Percentiles rank a stretch among this genome's conserved stretches.
Evolutionary conservation across 2,329 filamentous ascomycete genomes (phyloP).

Genomic region (Trichoderma atroviride): DNA sequence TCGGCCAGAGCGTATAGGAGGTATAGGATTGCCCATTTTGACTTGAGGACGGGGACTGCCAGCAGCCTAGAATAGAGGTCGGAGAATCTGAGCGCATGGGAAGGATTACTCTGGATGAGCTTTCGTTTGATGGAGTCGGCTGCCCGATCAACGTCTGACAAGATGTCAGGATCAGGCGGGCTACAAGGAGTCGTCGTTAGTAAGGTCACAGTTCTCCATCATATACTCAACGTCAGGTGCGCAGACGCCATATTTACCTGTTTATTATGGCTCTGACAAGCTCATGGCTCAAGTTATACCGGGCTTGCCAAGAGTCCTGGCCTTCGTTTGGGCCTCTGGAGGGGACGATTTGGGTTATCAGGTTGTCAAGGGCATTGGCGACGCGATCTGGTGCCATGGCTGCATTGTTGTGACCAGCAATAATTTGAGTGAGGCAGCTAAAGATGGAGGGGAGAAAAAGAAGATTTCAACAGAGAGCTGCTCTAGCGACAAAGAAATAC

Average conservation of each 20-base stretch:
- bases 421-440: neutral
- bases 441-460: neutral
- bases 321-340: conserved; percentile 62
- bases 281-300: conserved; percentile 64
- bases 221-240: neutral
- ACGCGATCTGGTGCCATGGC: conserved; percentile 68
- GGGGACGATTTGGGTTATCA: conserved; percentile 75
- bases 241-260: conserved; percentile 43
- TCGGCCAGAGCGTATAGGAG: conserved; percentile 84
- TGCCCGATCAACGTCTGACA: conserved; percentile 83
- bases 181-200: conserved; percentile 35
- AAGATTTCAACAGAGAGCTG: neutral
- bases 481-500: neutral
- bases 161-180: conserved; percentile 56
- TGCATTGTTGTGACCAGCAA: conserved; percentile 48
- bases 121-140: conserved; percentile 90
- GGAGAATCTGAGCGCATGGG: conserved; percentile 80
- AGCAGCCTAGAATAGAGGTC: conserved; percentile 89
- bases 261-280: conserved; percentile 56
- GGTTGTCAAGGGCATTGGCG: conserved; percentile 75
- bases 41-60: conserved; percentile 86
- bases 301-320: conserved; percentile 67
- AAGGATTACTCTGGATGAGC: conserved; percentile 75
- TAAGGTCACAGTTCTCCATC: neutral
- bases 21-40: conserved; percentile 97